A percentile compares a stretch with the other conserved stretches of the same genome.
Conservation (phyloP, 164 flowering plant species). For the Liquidambar formosana region DNA sequence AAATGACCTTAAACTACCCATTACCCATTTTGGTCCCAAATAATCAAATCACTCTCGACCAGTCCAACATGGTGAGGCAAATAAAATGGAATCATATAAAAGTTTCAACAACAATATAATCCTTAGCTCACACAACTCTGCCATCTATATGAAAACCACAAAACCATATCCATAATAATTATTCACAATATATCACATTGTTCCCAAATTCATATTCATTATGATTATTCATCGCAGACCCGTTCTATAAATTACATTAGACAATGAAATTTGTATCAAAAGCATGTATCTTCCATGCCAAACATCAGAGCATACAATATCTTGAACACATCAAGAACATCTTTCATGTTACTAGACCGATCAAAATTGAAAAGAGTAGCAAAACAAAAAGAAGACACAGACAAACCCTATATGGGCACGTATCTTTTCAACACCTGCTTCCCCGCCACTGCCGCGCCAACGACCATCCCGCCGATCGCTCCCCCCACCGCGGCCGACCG, state of each 20-base stretch:
- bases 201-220: not conserved
- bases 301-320: too few relatives aligned
- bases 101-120: too few relatives aligned
- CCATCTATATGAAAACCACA: too few relatives aligned
- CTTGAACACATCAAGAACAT: not conserved
- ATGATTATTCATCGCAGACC: not conserved
- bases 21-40: too few relatives aligned
- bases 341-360: not conserved
- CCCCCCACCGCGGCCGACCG: conserved; percentile 73
- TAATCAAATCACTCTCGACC: too few relatives aligned
- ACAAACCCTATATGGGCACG: conserved; percentile 39
- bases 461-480: conserved; percentile 56
- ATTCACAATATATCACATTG: too few relatives aligned
- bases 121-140: too few relatives aligned
- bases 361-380: not conserved
- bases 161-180: too few relatives aligned
- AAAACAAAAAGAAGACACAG: not conserved
- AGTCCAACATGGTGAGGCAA: too few relatives aligned
- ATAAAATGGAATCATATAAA: too few relatives aligned
- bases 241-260: not conserved
- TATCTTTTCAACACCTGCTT: conserved; percentile 62
- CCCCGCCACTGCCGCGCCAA: conserved; percentile 48
- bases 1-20: too few relatives aligned
- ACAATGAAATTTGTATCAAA: not conserved
- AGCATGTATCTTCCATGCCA: not conserved